These are phyloP conservation scores for Cercospora zeina DNA, from an alignment of 2,329 filamentous ascomycete genomes.

Conservation along the genomic window DNA sequence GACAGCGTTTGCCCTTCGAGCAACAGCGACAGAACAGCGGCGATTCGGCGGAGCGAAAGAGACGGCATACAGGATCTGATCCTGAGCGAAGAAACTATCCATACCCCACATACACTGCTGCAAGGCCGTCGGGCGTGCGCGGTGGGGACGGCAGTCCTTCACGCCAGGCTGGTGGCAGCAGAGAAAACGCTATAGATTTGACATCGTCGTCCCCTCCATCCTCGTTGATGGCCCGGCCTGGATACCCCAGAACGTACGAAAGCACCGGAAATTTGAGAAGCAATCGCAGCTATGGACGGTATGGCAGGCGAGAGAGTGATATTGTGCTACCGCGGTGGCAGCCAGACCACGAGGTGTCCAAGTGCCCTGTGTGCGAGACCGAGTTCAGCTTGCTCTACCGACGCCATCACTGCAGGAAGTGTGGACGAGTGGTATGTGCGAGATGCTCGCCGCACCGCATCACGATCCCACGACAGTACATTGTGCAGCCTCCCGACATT, in stretches of 20 bases:
- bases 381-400: slow-evolving; percentile 82
- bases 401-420: slow-evolving; percentile 96
- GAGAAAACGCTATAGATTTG: slow-evolving; percentile 32
- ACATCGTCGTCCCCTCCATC: slow-evolving; percentile 24
- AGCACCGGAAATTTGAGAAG: slow-evolving; percentile 10
- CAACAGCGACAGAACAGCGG: slow-evolving; percentile 8
- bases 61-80: slow-evolving; percentile 33
- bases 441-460: slow-evolving; percentile 91
- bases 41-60: slow-evolving; percentile 35
- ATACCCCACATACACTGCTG: slow-evolving; percentile 20
- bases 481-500: slow-evolving; percentile 69
- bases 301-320: slow-evolving; percentile 39
- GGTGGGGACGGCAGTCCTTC: slow-evolving; percentile 8
- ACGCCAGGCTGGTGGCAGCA: slow-evolving; percentile 18
- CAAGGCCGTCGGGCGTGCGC: slow-evolving; percentile 11
- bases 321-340: slow-evolving; percentile 77
- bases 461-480: slow-evolving; percentile 89
- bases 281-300: not conserved
- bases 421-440: slow-evolving; percentile 86
- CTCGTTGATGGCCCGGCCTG: not conserved
- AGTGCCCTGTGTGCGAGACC: slow-evolving; percentile 79
- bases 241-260: slow-evolving; percentile 17
- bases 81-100: slow-evolving; percentile 31
- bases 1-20: not conserved
- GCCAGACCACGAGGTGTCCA: slow-evolving; percentile 76